Evolutionary conservation across 129 eudicot species (phyloP), one percentile per base, ranked within the genome.

Genomic region (sunflower (Helianthus annuus)): DNA sequence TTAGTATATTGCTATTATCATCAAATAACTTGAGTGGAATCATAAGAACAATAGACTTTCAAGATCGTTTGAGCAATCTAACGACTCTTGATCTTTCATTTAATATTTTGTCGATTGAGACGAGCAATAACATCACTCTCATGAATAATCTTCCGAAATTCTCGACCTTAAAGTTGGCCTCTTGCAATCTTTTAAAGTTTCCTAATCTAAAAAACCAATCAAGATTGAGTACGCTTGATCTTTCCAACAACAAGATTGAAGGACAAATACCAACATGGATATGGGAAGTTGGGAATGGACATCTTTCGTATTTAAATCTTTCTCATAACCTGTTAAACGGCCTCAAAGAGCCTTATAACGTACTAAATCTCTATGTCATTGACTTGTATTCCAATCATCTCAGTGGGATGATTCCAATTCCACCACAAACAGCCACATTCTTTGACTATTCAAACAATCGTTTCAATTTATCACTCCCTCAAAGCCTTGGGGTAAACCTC

Each of bases 371-470:
- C 4, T 0, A 0, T 10, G 66, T 46, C 7, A 81, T 89, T 11
- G 96, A 89, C 72, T 69, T 89, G n/a, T 82, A 84, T 69, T 69
- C 80, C 34, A 89, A 89, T 74, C 15, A 44, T 10, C 83, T 89
- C 15, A 36, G 46, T 5, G 96, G 96, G 39, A 55, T 34, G 57
- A 17, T 89, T 48, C 96, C 89, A 1, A 1, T 59, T 19, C 81
- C 76, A 46, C 83, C 85, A 71, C 6, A 24, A 24, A 2, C 32
- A 1, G 32, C 32, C 32, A 27, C 32, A 27, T 27, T 0, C 32
- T 0, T 27, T 2, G 32, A 27, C 2, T 27, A 27, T 27, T 27
- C 32, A 27, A 27, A 27, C 32, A 27, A 27, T 27, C 32, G 32
- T 27, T 27, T 27, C 32, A 27, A 27, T 2, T 27, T 2, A 27